Percentiles rank a stretch among this genome's conserved stretches.
Conservation (phyloP, 2,329 filamentous ascomycete species). For the Colletotrichum neosansevieriae region DNA sequence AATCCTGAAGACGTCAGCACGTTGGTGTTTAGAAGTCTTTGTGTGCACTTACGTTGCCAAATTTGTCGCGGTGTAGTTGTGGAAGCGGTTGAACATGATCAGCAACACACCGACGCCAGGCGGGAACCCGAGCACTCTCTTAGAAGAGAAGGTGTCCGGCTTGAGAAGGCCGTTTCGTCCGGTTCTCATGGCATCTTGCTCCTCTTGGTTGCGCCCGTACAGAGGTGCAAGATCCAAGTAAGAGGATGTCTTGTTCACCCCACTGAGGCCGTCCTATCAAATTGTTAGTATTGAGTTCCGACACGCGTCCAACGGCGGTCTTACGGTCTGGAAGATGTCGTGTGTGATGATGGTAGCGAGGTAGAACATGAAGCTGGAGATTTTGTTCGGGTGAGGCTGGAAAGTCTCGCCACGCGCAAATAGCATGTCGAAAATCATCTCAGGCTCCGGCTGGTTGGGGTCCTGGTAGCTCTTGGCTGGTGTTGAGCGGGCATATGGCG, state of each 20-base stretch:
- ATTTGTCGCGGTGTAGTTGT: constrained; percentile 43
- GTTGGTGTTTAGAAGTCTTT: constrained; percentile 31
- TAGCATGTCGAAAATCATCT: constrained; percentile 42
- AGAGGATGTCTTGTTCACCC: constrained; percentile 53
- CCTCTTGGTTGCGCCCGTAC: constrained; percentile 64
- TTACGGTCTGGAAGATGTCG: constrained; percentile 57
- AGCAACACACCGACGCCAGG: constrained; percentile 64
- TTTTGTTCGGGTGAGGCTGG: constrained; percentile 51
- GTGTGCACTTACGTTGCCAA: constrained; percentile 36
- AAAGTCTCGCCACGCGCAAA: constrained; percentile 38
- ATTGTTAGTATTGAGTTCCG: constrained; percentile 31
- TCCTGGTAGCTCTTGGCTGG: constrained; percentile 39
- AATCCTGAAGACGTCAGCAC: constrained; percentile 45
- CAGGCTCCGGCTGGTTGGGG: constrained; percentile 40
- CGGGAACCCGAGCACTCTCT: constrained; percentile 62
- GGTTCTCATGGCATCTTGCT: constrained; percentile 63
- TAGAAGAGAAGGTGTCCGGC: constrained; percentile 66
- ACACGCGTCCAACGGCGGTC: neutral
- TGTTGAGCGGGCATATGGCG: constrained; percentile 40
- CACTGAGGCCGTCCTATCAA: constrained; percentile 47
- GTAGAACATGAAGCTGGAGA: constrained; percentile 61
- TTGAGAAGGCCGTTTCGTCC: constrained; percentile 63
- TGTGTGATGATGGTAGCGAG: constrained; percentile 65
- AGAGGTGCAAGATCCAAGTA: constrained; percentile 62
- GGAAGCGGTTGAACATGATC: constrained; percentile 63